A percentile compares a stretch with the other conserved stretches of the same genome.
These are phyloP conservation scores for Akebia trifoliata DNA, from an alignment of 164 flowering plant genomes.

Conservation along the genomic window DNA sequence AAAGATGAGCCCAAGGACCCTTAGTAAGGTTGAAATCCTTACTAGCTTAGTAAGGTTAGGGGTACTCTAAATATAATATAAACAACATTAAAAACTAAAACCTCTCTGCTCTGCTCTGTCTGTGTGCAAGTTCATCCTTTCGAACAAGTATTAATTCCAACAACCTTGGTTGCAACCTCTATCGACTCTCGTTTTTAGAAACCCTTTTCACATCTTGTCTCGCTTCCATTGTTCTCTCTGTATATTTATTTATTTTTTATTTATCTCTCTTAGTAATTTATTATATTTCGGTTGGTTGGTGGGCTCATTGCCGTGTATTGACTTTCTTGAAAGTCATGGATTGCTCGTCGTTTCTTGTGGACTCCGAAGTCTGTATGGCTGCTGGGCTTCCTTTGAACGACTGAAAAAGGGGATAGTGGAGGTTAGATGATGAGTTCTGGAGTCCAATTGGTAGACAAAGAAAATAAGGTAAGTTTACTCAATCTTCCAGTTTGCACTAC, in stretches of 20 bases:
- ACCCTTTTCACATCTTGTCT: no score
- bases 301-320: conserved; percentile 35
- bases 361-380: conserved; percentile 1
- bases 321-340: conserved; percentile 33
- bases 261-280: background rate
- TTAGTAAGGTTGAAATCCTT: no score
- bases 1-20: no score
- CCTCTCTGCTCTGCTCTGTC: no score
- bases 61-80: no score
- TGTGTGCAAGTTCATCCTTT: no score
- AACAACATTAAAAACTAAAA: no score
- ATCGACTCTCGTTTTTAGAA: no score
- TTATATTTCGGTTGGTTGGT: conserved; percentile 22
- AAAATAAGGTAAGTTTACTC: conserved; percentile 7
- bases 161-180: no score
- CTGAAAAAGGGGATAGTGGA: background rate
- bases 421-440: background rate
- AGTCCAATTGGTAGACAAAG: background rate
- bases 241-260: background rate
- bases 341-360: conserved; percentile 23
- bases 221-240: background rate
- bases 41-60: no score
- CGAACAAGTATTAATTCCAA: no score
- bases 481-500: background rate
- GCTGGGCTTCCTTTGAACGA: background rate